phyloP scores from a whole-genome alignment of 768 basidiomycete genomes.

The Lactifluus rugatus region DNA sequence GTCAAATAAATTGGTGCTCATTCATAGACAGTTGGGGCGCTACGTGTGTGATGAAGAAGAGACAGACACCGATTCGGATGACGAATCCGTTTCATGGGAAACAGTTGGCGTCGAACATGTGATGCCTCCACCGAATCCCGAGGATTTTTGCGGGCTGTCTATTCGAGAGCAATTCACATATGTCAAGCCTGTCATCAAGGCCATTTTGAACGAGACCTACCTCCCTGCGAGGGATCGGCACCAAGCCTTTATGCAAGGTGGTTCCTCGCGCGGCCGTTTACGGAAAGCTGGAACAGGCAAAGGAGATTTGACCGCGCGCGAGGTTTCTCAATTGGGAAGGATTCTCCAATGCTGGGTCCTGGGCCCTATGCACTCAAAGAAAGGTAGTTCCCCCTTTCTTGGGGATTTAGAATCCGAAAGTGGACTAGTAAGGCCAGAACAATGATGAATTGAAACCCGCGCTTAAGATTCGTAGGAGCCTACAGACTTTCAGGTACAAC shows the following conservation, averaged over 20 bases:
- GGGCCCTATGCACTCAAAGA: conserved; percentile 13
- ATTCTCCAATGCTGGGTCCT: conserved; percentile 27
- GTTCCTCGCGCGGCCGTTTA: conserved; percentile 35
- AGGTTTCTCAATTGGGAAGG: conserved; percentile 32
- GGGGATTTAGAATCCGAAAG: conserved; percentile 10
- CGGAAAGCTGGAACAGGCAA: conserved; percentile 27
- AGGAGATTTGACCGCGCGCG: conserved; percentile 31
- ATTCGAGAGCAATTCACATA: conserved; percentile 56
- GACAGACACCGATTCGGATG: conserved; percentile 23
- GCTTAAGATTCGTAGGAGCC: conserved; percentile 2
- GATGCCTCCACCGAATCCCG: conserved; percentile 34
- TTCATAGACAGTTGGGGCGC: conserved; percentile 38
- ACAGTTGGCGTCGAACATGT: conserved; percentile 30
- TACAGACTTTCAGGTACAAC: conserved; percentile 3
- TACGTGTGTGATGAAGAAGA: conserved; percentile 39
- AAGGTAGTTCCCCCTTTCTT: not conserved
- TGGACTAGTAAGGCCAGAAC: conserved; percentile 3
- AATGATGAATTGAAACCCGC: not conserved
- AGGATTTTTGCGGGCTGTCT: conserved; percentile 38
- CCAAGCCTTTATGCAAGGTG: conserved; percentile 49
- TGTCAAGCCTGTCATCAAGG: conserved; percentile 50
- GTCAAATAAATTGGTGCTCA: not conserved
- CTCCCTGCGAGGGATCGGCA: conserved; percentile 42
- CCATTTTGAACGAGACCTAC: conserved; percentile 49
- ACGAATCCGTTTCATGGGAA: conserved; percentile 22